Evolutionary conservation across 208 protist species (phyloP), one percentile per base, ranked within the genome.

Genomic region (Vickermania ingenoplastis): DNA sequence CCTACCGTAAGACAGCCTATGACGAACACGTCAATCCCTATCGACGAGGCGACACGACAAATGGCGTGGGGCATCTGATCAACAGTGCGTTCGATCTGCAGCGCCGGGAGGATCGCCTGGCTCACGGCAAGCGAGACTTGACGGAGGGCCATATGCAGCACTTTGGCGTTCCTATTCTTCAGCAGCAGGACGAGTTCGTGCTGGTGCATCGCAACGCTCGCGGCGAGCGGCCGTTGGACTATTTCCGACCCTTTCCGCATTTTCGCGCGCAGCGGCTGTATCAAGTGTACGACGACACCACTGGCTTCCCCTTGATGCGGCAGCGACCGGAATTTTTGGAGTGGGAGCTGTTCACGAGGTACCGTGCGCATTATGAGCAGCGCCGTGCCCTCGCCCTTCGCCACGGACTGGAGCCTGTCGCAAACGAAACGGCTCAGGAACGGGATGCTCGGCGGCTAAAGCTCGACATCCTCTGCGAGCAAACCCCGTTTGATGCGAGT

Each of bases 291-390:
- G 69, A 74, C n/a, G 89, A 95, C 69, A 76, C 83, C 27, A 81
- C 91, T 45, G 89, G 89, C 53, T 93, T 95, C 66, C 80, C 89
- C 0, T 73, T 95, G 1, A 84, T 92, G 70, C 80, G 80, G 65
- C 82, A 89, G 64, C 72, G 86, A 0, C 89, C 85, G 0, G 84
- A 92, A 36, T 79, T 82, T 59, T 70, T 91, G 17, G 85, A 95
- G 73, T 95, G 85, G 86, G 89, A 92, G 68, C 78, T 95, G 29
- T 95, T 95, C 61, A 83, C 75, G 22, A 82, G 89, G 48, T 93
- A 95, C 62, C 83, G 89, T 48, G 85, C 83, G 7, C 89, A 95
- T 67, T 80, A 91, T 69, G 67, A 91, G 62, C 89, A 95, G 66
- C 83, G 89, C 21, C 80, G 89, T 24, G 76, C 78, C 26, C 57